Evolutionary conservation across 208 protist genomes (phyloP), one percentile per base, ranked within the genome.

Genomic region (Crithidia sp.): DNA sequence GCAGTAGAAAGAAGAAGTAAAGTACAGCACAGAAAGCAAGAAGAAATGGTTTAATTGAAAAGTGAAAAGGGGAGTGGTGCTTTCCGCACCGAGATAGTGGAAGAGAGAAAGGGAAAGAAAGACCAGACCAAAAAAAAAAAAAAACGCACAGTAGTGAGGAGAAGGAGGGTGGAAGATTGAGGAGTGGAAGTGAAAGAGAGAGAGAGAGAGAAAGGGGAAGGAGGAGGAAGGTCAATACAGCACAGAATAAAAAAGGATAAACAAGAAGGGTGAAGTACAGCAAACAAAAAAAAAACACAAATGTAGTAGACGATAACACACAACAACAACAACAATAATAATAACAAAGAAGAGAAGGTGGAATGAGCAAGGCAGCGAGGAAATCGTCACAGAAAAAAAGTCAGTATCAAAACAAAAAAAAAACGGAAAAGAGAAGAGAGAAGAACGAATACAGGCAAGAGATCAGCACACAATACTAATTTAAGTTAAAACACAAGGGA

Each of bases 341-440:
- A 7, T 14, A 71, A 76, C 6, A 76, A 65, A 53, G 64, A 70
- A 65, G 53, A 70, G 39, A 52, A 28, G 55, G 40, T 66, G 39
- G 54, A 52, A 53, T 55, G 45, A 63, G 45, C 52, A 65, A 9
- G 28, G 28, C 28, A 28, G 43, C 63, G 17, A 7, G 41, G 49
- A 69, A 6, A 67, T 16, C 5, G 5, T 45, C 45, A 44, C 13
- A 69, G 14, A 67, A 40, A 55, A 28, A 71, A 19, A 62, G 36
- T 14, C 14, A 62, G 43, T 52, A 44, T 12, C 3, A 17, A 56
- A 53, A 47, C 28, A 66, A 7, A 69, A 70, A n/a, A 61, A 55
- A 74, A 58, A 81, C 36, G 53, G 50, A 76, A 66, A 59, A 52
- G 81, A 56, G 53, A 68, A 52, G 28, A 73, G 12, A 28, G 28